Evolutionary conservation across 169 alveolate genomes (phyloP).

Genomic region (Plasmodium blacklocki): DNA sequence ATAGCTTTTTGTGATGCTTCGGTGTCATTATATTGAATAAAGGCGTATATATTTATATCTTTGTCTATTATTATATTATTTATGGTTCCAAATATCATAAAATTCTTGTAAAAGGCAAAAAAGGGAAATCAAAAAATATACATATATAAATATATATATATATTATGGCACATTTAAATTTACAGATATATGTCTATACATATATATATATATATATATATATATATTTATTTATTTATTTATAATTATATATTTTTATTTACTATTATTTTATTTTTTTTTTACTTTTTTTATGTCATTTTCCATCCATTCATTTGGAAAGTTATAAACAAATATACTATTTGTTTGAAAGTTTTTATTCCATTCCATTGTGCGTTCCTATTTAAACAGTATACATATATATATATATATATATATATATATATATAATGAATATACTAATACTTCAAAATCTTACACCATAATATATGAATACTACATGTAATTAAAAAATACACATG

Average conservation of each 20-base stretch:
- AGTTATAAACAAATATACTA: constrained; percentile 67
- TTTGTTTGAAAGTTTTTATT: constrained; percentile 48
- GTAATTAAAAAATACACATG: no score
- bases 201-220: constrained; percentile 3
- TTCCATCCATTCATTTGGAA: constrained; percentile 70
- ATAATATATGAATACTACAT: no score
- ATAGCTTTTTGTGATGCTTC: constrained; percentile 92
- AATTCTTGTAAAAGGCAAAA: constrained; percentile 2
- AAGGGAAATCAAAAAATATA: not conserved
- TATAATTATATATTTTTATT: not conserved
- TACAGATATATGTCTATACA: not conserved
- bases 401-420: constrained; percentile 1
- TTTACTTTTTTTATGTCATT: constrained; percentile 58
- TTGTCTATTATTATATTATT: constrained; percentile 58
- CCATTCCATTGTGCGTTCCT: constrained; percentile 64
- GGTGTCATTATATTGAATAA: constrained; percentile 89
- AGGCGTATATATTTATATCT: constrained; percentile 92
- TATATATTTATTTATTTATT: not conserved
- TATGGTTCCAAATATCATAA: constrained; percentile 61
- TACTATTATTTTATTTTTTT: not conserved
- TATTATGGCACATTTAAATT: not conserved
- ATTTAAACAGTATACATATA: not conserved
- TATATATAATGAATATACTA: not conserved
- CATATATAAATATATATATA: not conserved
- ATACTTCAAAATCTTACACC: not conserved